Evolutionary conservation across 2,329 filamentous ascomycete genomes (phyloP).

Genomic region (Macrophomina tecta): DNA sequence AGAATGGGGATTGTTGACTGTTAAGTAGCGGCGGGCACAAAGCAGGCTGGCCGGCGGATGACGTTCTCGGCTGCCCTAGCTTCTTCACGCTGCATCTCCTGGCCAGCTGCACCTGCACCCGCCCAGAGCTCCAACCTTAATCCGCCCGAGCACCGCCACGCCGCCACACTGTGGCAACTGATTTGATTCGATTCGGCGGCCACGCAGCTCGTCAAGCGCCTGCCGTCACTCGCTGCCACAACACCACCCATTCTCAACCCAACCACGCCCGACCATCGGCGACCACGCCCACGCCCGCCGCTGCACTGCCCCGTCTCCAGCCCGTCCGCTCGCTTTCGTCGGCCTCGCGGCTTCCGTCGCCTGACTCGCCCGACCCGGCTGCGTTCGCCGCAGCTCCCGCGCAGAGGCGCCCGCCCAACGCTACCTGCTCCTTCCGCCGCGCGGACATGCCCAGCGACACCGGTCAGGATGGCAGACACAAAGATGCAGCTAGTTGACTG

Average conservation of each 20-base stretch:
- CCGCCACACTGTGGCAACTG: not conserved
- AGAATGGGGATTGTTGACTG: conserved; percentile 2
- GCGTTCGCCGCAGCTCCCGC: conserved; percentile 33
- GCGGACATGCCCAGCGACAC: conserved; percentile 66
- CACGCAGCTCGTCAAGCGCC: conserved; percentile 14
- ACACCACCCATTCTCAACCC: conserved; percentile 11
- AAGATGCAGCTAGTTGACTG: conserved; percentile 92
- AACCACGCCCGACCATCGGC: conserved; percentile 14
- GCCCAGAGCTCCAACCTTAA: conserved; percentile 13
- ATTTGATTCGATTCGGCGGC: not conserved
- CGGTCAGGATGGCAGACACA: conserved; percentile 71
- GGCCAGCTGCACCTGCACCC: not conserved
- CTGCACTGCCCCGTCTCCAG: conserved; percentile 26
- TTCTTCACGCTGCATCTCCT: not conserved
- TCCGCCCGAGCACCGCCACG: conserved; percentile 9
- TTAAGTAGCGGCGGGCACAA: conserved; percentile 13
- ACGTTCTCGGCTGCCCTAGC: conserved; percentile 17
- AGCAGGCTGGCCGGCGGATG: conserved; percentile 20
- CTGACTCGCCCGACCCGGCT: conserved; percentile 8
- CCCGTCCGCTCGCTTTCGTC: conserved; percentile 11
- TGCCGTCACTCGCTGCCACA: not conserved
- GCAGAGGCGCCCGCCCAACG: conserved; percentile 35
- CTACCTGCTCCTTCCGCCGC: conserved; percentile 16
- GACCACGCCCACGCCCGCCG: conserved; percentile 17
- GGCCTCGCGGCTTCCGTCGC: conserved; percentile 5